Conservation (phyloP, 352 stramenopile species). For the Saprolegnia diclina region DNA sequence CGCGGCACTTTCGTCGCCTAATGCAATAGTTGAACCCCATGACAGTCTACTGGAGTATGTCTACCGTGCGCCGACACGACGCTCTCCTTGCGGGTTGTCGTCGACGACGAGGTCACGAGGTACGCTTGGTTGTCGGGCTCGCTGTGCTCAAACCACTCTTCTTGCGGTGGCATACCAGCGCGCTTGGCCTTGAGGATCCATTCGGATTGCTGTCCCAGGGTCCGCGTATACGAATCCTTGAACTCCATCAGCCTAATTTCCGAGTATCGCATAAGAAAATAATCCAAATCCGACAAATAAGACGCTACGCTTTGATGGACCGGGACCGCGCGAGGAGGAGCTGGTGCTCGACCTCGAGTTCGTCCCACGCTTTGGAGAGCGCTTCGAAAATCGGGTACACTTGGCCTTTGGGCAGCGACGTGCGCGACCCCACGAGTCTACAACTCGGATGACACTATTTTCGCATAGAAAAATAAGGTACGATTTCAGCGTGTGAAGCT, state of each 20-base stretch:
- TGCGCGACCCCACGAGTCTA: slow-evolving; percentile 71
- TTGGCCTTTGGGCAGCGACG: slow-evolving; percentile 89
- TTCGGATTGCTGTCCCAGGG: slow-evolving; percentile 47
- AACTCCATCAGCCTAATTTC: slow-evolving; percentile 49
- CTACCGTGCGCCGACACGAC: neutral
- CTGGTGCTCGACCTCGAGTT: slow-evolving; percentile 67
- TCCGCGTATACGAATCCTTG: slow-evolving; percentile 64
- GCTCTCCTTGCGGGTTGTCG: slow-evolving; percentile 21
- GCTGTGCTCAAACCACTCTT: slow-evolving; percentile 65
- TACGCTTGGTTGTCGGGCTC: slow-evolving; percentile 34
- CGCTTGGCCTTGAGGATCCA: slow-evolving; percentile 42
- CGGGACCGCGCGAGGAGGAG: slow-evolving; percentile 59
- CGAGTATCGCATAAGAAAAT: neutral
- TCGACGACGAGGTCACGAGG: slow-evolving; percentile 29
- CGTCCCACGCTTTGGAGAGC: slow-evolving; percentile 78
- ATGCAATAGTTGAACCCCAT: neutral
- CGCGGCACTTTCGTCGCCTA: neutral
- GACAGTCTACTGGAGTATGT: neutral
- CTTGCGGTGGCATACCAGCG: slow-evolving; percentile 27
- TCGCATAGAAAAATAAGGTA: neutral
- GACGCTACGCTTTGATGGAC: slow-evolving; percentile 43
- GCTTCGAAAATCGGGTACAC: slow-evolving; percentile 93
- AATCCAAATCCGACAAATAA: neutral
- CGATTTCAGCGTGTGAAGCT: slow-evolving; percentile 61
- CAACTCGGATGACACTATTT: neutral